phyloP scores from a whole-genome alignment of 768 basidiomycete species.

The Antrodiella citrinella region DNA sequence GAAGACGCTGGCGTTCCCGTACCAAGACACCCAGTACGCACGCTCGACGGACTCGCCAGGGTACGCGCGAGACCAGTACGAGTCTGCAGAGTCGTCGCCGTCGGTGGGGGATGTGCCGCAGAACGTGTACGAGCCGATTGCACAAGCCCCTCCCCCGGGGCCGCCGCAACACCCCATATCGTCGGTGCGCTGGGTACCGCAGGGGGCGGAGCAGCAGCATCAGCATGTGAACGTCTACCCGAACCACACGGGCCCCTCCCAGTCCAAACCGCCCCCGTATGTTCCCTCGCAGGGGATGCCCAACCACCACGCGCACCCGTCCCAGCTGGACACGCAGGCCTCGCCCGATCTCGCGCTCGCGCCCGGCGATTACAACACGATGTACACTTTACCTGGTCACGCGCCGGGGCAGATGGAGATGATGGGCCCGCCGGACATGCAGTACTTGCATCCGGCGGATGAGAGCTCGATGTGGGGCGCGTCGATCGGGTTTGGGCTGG shows the following conservation, averaged over 20 bases:
- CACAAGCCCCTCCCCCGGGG: not conserved
- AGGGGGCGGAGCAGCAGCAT: slow-evolving; percentile 2
- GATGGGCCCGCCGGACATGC: slow-evolving; percentile 4
- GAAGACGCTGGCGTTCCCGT: slow-evolving; percentile 75
- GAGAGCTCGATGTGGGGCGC: slow-evolving; percentile 70
- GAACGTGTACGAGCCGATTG: not conserved
- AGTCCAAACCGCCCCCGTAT: not conserved
- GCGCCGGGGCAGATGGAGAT: not conserved
- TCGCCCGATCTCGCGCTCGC: not conserved
- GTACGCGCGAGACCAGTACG: slow-evolving; percentile 19
- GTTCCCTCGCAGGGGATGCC: slow-evolving; percentile 1
- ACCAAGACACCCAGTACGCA: slow-evolving; percentile 57
- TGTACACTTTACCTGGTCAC: not conserved
- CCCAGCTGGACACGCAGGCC: not conserved
- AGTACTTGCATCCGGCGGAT: slow-evolving; percentile 42
- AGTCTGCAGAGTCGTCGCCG: slow-evolving; percentile 9
- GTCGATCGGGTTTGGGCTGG: slow-evolving; percentile 64
- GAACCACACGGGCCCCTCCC: not conserved
- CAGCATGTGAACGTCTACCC: not conserved
- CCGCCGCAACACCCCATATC: slow-evolving; percentile 18
- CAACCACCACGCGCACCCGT: not conserved
- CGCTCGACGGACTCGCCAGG: slow-evolving; percentile 43
- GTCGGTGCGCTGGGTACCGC: slow-evolving; percentile 16
- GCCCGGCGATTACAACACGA: not conserved
- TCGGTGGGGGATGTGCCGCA: not conserved